Evolutionary conservation across 345 rosid species (phyloP), one percentile per base, ranked within the genome.

Genomic region (Rhizophora apiculata): DNA sequence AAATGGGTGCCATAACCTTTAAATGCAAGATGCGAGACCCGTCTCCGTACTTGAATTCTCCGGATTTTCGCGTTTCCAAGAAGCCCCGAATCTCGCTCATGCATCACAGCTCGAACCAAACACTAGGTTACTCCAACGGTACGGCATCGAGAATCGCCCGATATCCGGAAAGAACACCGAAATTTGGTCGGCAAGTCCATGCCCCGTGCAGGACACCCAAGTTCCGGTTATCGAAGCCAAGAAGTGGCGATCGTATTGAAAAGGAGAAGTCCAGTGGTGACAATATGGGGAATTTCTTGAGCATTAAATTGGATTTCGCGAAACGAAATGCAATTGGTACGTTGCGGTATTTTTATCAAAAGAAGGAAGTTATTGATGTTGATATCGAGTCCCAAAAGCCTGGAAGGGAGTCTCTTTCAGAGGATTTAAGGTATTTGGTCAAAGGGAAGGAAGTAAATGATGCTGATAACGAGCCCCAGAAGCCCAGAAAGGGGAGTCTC

Each of bases 151-250:
- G 91, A 74, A 79, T 90, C 62, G 81, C 89, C 19, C 82, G 85
- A 68, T 92, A 96, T 67, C 99, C 98, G 0, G 93, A 84, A 65
- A 69, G 81, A 4, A 84, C 80, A 52, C 51, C 75, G 22, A 87
- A 82, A 8, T 79, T 87, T 60, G 68, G 69, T 52, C 80, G 97
- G 30, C 81, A 87, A 64, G 84, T 89, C 34, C 98, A 89, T 70
- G 99, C 95, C 5, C 99, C 99, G 36, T 87, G 90, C 34, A 83
- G 97, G 77, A 46, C 29, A 8, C 74, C 49, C 51, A 89, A 87
- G 71, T 90, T 82, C 55, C 86, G 91, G 63, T 64, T 76, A 6
- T 71, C 69, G 3, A 78, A 64, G 75, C 18, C 77, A 0, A 70
- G 57, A 70, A 37, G 75, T 21, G 57, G 70, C 4, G 78, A 65